Conservation (phyloP, 176 grass and related monocot genomes). For the Aegilops tauschii region DNA sequence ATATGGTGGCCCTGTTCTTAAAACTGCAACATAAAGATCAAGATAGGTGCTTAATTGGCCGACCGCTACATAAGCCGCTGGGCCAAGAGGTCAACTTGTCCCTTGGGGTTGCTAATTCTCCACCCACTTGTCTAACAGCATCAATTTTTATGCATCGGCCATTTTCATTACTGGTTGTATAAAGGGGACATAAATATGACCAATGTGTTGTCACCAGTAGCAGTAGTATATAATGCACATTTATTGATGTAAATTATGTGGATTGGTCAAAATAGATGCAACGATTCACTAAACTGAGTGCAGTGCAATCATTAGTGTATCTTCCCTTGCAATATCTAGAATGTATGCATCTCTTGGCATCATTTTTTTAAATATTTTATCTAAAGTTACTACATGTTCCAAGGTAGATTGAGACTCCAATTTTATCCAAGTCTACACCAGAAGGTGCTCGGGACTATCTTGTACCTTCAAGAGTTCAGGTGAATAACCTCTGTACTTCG, state of each 20-base stretch:
- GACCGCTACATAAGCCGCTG: background rate
- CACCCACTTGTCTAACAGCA: background rate
- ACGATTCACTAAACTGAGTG: background rate
- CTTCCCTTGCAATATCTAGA: background rate
- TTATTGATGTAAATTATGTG: background rate
- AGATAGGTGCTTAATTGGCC: background rate
- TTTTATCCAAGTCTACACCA: constrained; percentile 95
- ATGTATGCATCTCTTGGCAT: background rate
- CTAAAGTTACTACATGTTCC: constrained; percentile 50
- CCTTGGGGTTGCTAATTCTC: background rate
- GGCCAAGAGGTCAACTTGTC: background rate
- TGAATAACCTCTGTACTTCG: constrained; percentile 32
- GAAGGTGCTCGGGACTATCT: constrained; percentile 98
- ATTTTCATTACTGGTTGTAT: background rate
- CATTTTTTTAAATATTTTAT: constrained; percentile 8
- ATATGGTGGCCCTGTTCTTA: background rate
- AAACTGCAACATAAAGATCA: background rate
- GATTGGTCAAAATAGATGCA: background rate
- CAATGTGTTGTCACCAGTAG: background rate
- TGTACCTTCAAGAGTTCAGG: constrained; percentile 99
- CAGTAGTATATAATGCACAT: background rate
- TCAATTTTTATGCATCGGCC: constrained; percentile 3
- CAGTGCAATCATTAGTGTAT: background rate
- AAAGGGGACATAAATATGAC: background rate
- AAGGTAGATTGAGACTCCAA: constrained; percentile 99